Evolutionary conservation across 805 yeast genomes (phyloP).

Genomic region (Cyberlindnera amylophila): DNA sequence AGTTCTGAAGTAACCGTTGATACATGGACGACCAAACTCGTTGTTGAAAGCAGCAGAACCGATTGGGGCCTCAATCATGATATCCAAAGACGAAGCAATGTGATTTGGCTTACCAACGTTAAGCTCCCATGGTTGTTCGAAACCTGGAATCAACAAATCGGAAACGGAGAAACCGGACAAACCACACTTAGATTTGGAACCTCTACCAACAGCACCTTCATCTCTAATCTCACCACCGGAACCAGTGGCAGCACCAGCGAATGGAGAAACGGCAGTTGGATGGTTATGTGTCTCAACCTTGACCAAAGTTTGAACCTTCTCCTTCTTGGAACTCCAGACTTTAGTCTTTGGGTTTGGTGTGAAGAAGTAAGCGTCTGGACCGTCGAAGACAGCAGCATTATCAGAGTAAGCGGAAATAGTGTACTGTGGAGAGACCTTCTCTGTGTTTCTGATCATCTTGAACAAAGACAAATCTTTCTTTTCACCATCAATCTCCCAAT

Average conservation of each 20-base stretch:
- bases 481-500: slow-evolving; percentile 90
- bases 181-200: slow-evolving; percentile 96
- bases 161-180: slow-evolving; percentile 89
- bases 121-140: slow-evolving; percentile 93
- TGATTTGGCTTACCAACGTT: slow-evolving; percentile 86
- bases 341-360: slow-evolving; percentile 74
- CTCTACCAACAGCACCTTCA: slow-evolving; percentile 99
- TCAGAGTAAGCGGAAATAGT: slow-evolving; percentile 95
- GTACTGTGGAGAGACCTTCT: slow-evolving; percentile 68
- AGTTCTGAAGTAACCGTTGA: slow-evolving; percentile 94
- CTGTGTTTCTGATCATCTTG: slow-evolving; percentile 95
- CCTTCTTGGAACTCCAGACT: slow-evolving; percentile 71
- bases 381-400: slow-evolving; percentile 94
- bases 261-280: slow-evolving; percentile 99
- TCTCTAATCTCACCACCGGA: slow-evolving; percentile 99
- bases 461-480: slow-evolving; percentile 73
- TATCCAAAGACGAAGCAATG: slow-evolving; percentile 88
- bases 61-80: slow-evolving; percentile 95
- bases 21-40: slow-evolving; percentile 98
- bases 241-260: slow-evolving; percentile 99
- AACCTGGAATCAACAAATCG: slow-evolving; percentile 81
- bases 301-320: slow-evolving; percentile 81
- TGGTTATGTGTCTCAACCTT: slow-evolving; percentile 99
- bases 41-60: slow-evolving; percentile 98
- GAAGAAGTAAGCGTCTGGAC: slow-evolving; percentile 69